Base-by-base conservation (phyloP, 2,329 filamentous ascomycete species). In the Pyricularia sp. region DNA sequence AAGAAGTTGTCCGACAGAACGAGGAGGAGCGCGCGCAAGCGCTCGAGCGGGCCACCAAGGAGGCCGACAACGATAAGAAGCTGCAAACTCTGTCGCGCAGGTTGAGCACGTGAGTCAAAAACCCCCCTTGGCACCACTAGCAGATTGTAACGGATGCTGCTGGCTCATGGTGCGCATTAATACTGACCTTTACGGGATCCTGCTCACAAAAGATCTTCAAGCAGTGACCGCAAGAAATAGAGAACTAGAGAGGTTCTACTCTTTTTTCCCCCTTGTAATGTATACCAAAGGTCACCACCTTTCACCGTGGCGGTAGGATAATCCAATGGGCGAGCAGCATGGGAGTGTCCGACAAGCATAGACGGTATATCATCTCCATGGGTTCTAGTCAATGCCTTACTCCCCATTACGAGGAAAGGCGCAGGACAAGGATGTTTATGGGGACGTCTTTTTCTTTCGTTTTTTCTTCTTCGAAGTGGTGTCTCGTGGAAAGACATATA, bases 21-120 rank as follows among this genome's bases (percentile, higher is more conserved):
- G 89, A 92, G 72, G 88, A 91, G 72, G 91, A 92, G 71, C 84
- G 90, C 73, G 85, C 88, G 69, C 86, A 89, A 73, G 94, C 94
- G 16, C 79, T 99, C 69, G 89, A 96, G 78, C 87, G 92, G 74
- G 94, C 94, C 2, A 87, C 86, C 57, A 84, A 88, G 67, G 93
- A 97, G 70, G 94, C 94, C 24, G 93, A 96, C 69, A 96, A 97
- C 73, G 94, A 97, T 73, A 86, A 87, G 73, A 90, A 90, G 71
- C 77, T 99, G 72, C 90, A 93, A 71, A 88, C 89, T 68, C 85
- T 99, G 66, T 94, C 92, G 30, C 84, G 94, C 77, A 86, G 93
- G 75, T 89, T 99, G 72, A 97, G 92, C 88, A 96, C 96, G 94
- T 97, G 80, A 90, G 90, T 82, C 22, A 55, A n/a, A 57, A 13